phyloP scores from a whole-genome alignment of 2,329 filamentous ascomycete genomes.

The Orbilia blumenaviensis region DNA sequence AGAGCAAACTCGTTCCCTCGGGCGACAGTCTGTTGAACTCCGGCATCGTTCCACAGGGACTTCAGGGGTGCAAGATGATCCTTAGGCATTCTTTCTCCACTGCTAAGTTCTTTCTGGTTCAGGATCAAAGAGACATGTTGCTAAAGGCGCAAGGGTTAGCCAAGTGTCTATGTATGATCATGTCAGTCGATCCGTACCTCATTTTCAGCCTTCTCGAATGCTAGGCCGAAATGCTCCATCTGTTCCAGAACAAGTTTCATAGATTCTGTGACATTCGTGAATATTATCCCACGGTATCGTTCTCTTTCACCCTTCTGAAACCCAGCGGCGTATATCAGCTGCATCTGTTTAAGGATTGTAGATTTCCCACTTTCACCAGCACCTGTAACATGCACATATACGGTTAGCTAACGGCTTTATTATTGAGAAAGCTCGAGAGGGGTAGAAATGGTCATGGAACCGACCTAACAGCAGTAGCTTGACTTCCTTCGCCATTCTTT shows the following conservation, averaged over 20 bases:
- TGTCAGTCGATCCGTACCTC: conserved; percentile 69
- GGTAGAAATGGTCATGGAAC: background rate
- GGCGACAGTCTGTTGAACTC: conserved; percentile 84
- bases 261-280: conserved; percentile 91
- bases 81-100: conserved; percentile 79
- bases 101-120: conserved; percentile 81
- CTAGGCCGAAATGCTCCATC: conserved; percentile 83
- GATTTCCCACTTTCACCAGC: conserved; percentile 96
- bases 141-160: conserved; percentile 60
- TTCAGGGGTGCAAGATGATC: conserved; percentile 84
- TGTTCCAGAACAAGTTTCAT: conserved; percentile 90
- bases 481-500: conserved; percentile 83
- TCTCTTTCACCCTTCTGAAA: conserved; percentile 89
- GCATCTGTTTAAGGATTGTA: conserved; percentile 98
- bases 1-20: conserved; percentile 97
- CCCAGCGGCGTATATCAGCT: conserved; percentile 91
- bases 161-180: background rate
- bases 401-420: conserved; percentile 54
- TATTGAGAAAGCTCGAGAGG: background rate
- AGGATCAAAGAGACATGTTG: conserved; percentile 80
- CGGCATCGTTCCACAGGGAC: conserved; percentile 81
- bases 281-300: conserved; percentile 94
- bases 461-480: conserved; percentile 92
- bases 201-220: conserved; percentile 80
- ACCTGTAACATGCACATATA: conserved; percentile 67